Base-by-base conservation (phyloP, 2,329 filamentous ascomycete species). In the Fusarium nygamai region DNA sequence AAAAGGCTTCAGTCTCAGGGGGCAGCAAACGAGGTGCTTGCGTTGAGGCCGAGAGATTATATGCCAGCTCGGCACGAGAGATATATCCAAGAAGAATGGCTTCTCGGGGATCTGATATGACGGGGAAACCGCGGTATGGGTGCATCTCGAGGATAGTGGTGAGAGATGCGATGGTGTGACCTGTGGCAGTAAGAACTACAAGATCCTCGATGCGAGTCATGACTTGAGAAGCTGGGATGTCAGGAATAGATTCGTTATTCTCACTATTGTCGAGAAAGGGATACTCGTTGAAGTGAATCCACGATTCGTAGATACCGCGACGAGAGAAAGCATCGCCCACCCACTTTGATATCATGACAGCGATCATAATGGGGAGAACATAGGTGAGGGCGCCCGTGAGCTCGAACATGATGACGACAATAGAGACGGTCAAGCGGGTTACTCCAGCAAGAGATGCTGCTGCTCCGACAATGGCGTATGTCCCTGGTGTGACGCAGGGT, bases 351-450 rank as follows among this genome's bases (percentile, higher is more conserved):
- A 98, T 88, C 95, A 99, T 97, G 80, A 99, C 96, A 48, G 95
- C 95, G 73, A 99, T 94, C 96, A 99, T 99, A 82, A 98, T 99
- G 62, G 96, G 96, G 13, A 99, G 90, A 56, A 99, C 96, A 80
- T 98, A 98, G 2, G 95, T 97, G 34, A 99, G 88, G 3, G 96
- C 96, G 60, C 96, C 96, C 0, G 96, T 99, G 64, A 99, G 91
- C 85, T 99, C 96, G 80, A 99, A 99, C 93, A 98, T 98, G 84
- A 99, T 99, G 79, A 98, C 96, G 9, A 99, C 96, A 75, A 99
- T 98, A 19, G 95, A 98, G 17, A 98, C 95, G 1, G 96, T 99
- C 92, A 99, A 97, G 76, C 96, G 91, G 24, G 96, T 98, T 41
- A 97, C 94, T 54, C 96, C 96, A 11, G 94, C 94, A 4, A 99